Evolutionary conservation across 1,139 yeast species (phyloP), one percentile per base, ranked within the genome.

Genomic region (Geotrichum aggregatum): DNA sequence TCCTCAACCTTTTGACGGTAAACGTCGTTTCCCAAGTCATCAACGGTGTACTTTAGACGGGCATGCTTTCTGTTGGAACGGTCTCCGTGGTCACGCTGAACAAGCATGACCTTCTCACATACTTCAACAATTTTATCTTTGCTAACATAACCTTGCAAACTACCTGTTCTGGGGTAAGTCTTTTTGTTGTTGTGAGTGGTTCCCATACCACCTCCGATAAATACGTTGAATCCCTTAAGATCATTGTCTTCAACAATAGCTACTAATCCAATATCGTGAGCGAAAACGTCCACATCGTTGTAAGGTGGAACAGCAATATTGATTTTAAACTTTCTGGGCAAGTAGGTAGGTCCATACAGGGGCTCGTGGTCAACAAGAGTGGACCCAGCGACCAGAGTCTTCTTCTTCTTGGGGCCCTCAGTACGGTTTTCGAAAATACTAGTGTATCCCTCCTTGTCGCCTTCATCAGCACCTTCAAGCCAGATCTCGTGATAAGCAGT

Each of bases 181-280:
- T 91, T 92, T 67, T 85, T 85, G 75, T 92, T 92, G 76, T 91
- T 91, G 71, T 92, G 98, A 33, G 98, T 92, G 39, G 95, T 80
- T 64, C 98, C 98, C 98, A 92, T 91, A 77, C 98, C 98, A 74
- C 98, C 98, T 69, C 98, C 98, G 58, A 84, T 96, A 58, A 86
- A 78, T 49, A 92, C 82, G 64, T 92, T 91, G 76, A 82, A 92
- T 51, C 98, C 98, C 50, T 70, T 71, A 52, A 67, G 70, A 55
- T 76, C 82, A 50, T 69, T 64, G 60, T 80, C 78, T 63, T 84
- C 87, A 45, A 88, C 83, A 66, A 92, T 89, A 33, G 97, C 89
- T 68, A 92, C 82, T 62, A 92, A 77, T 60, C 98, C 98, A 63
- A 91, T 80, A 72, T 92, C 98, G 69, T 88, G 94, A 10, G 95